Conservation (phyloP, 2,329 filamentous ascomycete genomes). For the Alternaria sp. region DNA sequence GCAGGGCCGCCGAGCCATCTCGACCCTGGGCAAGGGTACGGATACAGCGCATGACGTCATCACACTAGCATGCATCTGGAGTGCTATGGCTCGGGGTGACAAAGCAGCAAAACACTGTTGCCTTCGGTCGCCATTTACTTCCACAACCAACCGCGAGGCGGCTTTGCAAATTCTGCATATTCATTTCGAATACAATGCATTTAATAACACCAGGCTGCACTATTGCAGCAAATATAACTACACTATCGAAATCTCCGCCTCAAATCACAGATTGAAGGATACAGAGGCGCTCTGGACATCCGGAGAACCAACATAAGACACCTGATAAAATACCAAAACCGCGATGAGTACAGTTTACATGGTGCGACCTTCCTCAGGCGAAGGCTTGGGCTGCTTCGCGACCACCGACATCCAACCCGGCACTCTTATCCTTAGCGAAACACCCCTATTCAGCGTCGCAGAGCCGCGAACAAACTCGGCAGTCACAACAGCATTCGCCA, state of each 20-base stretch:
- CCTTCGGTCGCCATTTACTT: background rate
- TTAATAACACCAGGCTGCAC: background rate
- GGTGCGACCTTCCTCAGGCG: slow-evolving; percentile 36
- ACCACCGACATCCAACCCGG: slow-evolving; percentile 37
- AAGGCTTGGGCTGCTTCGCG: slow-evolving; percentile 52
- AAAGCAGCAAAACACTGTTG: slow-evolving; percentile 6
- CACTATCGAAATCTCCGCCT: background rate
- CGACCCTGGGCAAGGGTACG: too few species aligned
- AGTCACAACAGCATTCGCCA: slow-evolving; percentile 22
- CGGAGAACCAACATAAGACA: background rate
- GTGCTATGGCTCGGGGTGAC: background rate
- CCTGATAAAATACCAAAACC: background rate
- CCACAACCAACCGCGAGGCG: background rate
- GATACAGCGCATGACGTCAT: background rate
- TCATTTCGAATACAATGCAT: background rate
- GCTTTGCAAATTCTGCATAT: background rate
- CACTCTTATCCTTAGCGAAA: slow-evolving; percentile 49
- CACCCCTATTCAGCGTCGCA: slow-evolving; percentile 43
- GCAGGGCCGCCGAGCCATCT: background rate
- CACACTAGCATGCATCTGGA: background rate
- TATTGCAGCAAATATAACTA: background rate
- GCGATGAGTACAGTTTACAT: slow-evolving; percentile 21
- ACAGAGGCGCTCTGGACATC: background rate
- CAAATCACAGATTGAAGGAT: background rate
- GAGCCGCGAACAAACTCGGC: slow-evolving; percentile 32